A percentile compares a stretch with the other conserved stretches of the same genome.
phyloP scores from a whole-genome alignment of 225 moss, liverwort and hornwort genomes.

The Bryum argenteum region DNA sequence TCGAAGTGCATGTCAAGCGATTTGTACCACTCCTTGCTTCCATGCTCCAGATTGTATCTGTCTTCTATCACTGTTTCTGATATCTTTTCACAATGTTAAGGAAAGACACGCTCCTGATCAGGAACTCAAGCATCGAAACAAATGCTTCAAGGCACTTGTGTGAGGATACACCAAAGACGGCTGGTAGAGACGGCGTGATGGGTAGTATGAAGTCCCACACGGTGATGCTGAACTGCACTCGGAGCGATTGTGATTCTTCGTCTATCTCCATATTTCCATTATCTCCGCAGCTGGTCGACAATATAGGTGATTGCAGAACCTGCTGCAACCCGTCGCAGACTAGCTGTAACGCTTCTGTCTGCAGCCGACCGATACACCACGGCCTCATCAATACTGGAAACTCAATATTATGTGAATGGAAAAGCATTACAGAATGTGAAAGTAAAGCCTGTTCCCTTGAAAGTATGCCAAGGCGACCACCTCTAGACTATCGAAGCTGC shows the following conservation, averaged over 20 bases:
- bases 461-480: slow-evolving; percentile 15
- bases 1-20: slow-evolving; percentile 92
- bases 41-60: slow-evolving; percentile 83
- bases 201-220: slow-evolving; percentile 86
- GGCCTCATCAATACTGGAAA: slow-evolving; percentile 25
- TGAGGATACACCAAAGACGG: slow-evolving; percentile 92
- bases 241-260: slow-evolving; percentile 67
- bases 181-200: slow-evolving; percentile 80
- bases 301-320: slow-evolving; percentile 67
- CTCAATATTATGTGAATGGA: slow-evolving; percentile 12
- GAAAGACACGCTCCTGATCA: slow-evolving; percentile 7
- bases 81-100: slow-evolving; percentile 65
- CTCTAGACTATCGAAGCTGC: not conserved
- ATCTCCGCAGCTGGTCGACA: slow-evolving; percentile 59
- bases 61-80: slow-evolving; percentile 94
- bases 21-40: slow-evolving; percentile 84
- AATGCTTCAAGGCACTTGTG: not conserved
- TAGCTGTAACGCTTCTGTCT: slow-evolving; percentile 68
- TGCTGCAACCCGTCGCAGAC: slow-evolving; percentile 68
- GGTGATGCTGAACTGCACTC: slow-evolving; percentile 73
- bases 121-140: too few relatives aligned
- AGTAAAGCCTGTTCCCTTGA: slow-evolving; percentile 8
- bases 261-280: slow-evolving; percentile 88
- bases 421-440: slow-evolving; percentile 1
- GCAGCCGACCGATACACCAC: slow-evolving; percentile 31